phyloP scores from a whole-genome alignment of 1,139 yeast species.

The Yarrowia galli region DNA sequence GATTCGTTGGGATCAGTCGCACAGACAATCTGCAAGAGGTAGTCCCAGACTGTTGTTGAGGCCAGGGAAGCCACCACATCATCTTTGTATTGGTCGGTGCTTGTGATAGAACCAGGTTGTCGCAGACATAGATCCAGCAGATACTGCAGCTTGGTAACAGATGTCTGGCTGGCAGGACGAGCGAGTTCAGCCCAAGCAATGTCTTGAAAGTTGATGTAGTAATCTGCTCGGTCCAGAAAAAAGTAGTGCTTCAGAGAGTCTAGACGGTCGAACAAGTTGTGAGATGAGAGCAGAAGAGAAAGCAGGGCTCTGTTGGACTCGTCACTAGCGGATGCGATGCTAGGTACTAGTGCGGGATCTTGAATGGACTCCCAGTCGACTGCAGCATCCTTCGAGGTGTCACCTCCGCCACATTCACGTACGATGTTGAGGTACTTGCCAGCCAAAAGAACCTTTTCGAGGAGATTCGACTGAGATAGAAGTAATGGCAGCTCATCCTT shows the following conservation, averaged over 20 bases:
- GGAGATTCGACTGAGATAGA: conserved; percentile 62
- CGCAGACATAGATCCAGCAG: conserved; percentile 53
- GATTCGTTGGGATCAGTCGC: conserved; percentile 52
- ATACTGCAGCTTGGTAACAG: conserved; percentile 54
- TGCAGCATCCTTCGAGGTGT: conserved; percentile 44
- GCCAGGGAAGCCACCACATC: conserved; percentile 50
- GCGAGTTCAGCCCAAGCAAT: conserved; percentile 54
- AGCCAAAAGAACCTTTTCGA: conserved; percentile 72
- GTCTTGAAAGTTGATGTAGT: conserved; percentile 57
- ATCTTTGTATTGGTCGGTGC: conserved; percentile 53
- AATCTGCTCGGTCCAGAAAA: conserved; percentile 64
- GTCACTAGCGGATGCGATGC: conserved; percentile 67
- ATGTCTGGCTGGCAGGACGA: conserved; percentile 52
- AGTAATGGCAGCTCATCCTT: conserved; percentile 79
- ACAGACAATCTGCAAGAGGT: conserved; percentile 68
- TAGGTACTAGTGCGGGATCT: conserved; percentile 62
- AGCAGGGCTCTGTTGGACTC: conserved; percentile 72
- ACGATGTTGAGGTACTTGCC: conserved; percentile 86
- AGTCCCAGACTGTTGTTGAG: conserved; percentile 56
- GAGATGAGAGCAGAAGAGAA: conserved; percentile 67
- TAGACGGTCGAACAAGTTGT: conserved; percentile 56
- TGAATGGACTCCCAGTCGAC: conserved; percentile 56
- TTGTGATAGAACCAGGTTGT: conserved; percentile 54
- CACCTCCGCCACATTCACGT: conserved; percentile 60
- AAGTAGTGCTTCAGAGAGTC: conserved; percentile 59